Base-by-base conservation (phyloP, 495 filamentous ascomycete genomes). In the Penicillium maclennaniae region DNA sequence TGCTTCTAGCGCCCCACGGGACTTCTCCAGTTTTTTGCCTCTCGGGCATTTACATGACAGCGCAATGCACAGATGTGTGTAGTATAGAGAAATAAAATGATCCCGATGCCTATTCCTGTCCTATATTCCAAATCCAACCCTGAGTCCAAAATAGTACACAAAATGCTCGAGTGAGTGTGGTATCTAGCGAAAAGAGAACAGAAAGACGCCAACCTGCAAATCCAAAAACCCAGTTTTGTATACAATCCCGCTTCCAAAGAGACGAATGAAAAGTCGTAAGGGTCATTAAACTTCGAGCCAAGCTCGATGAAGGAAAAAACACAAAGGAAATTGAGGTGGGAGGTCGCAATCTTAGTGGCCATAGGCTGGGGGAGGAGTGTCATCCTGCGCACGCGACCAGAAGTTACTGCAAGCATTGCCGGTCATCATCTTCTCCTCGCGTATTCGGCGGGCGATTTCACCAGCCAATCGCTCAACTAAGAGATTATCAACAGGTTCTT, bases 381-480 rank as follows among this genome's bases (percentile, higher is more conserved):
- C 72, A 43, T 77, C 72, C 48, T 68, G 74, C 16, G 56, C 51
- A 16, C 69, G 70, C 26, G 66, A 63, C 70, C 72, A 77, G 53
- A 72, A 76, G 25, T 65, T 62, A 48, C 63, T 68, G 49, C 70
- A 73, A 14, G 65, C 52, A 19, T 59, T 74, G 43, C 51, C 56
- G 8, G 61, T 39, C 51, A 69, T 62, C 46, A 73, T 36, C 58
- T 85, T 84, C 62, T 90, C 81, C 45, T 95, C 88, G 50, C 91
- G 84, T 55, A 92, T 86, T 25, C 87, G 86, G 58, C 87, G 80
- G 38, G 90, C 90, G 42, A 97, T 91, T 69, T 98, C 92, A 42
- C 82, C 82, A 6, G 92, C 92, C 70, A 98, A 87, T 72, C 91
- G 91, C 74, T 87, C 86, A 58, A 97, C 85, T 82, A 92, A 91